Evolutionary conservation across 768 basidiomycete genomes (phyloP).

Genomic region (Boletus sensibilis): DNA sequence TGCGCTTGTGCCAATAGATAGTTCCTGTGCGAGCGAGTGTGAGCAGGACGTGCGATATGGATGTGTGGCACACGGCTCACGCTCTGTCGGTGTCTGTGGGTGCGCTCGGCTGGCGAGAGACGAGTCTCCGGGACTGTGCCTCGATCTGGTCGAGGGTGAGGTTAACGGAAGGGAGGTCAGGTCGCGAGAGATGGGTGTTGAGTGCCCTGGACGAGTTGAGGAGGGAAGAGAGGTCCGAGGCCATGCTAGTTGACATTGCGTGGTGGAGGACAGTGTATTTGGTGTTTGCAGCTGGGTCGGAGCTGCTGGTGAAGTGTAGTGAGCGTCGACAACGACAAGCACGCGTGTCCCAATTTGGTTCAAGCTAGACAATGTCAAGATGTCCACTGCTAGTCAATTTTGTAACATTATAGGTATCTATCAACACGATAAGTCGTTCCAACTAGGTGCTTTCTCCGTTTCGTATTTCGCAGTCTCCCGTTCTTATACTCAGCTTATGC

Average conservation of each 20-base stretch:
- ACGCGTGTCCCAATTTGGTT: neutral
- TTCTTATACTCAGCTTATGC: neutral
- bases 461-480: neutral
- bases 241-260: conserved; percentile 11
- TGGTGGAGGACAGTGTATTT: neutral
- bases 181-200: conserved; percentile 71
- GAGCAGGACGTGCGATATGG: conserved; percentile 4
- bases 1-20: conserved; percentile 93
- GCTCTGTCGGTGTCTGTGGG: conserved; percentile 71
- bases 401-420: too few species aligned
- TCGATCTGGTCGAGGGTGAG: conserved; percentile 95
- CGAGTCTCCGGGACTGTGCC: conserved; percentile 82
- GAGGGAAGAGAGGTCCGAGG: conserved; percentile 65
- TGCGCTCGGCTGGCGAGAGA: conserved; percentile 64
- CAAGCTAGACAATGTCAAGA: too few species aligned
- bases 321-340: neutral
- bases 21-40: conserved; percentile 47
- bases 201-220: conserved; percentile 69
- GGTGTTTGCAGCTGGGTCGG: neutral
- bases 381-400: too few species aligned
- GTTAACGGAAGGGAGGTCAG: conserved; percentile 84
- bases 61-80: conserved; percentile 42
- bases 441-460: conserved; percentile 29
- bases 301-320: neutral
- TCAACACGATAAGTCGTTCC: too few species aligned